Percentiles rank a stretch among this genome's conserved stretches.
phyloP scores from a whole-genome alignment of 2,329 filamentous ascomycete genomes.

The Elsinoe arachidis region DNA sequence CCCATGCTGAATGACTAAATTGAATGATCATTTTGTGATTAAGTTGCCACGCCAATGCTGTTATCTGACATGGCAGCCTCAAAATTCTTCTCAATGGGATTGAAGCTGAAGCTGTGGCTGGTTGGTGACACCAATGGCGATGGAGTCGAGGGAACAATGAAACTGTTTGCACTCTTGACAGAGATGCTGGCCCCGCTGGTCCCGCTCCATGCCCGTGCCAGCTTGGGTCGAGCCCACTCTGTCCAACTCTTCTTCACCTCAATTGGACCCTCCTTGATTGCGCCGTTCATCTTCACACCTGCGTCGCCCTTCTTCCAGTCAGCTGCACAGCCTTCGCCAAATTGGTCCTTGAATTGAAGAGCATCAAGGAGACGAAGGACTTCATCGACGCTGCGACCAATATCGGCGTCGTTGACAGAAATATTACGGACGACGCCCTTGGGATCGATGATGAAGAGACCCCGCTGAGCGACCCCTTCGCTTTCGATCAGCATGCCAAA shows the following conservation, averaged over 20 bases:
- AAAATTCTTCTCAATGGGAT: conserved; percentile 22
- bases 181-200: conserved; percentile 8
- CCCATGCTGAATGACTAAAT: background rate
- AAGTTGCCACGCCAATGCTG: conserved; percentile 20
- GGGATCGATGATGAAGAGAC: conserved; percentile 59
- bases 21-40: background rate
- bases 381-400: conserved; percentile 57
- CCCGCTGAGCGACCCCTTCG: conserved; percentile 54
- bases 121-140: conserved; percentile 22
- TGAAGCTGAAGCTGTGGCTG: conserved; percentile 12
- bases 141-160: background rate
- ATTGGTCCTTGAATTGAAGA: conserved; percentile 38
- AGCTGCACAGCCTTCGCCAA: conserved; percentile 31
- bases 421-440: conserved; percentile 52
- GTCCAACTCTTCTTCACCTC: conserved; percentile 26
- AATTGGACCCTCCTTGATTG: conserved; percentile 21
- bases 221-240: conserved; percentile 27
- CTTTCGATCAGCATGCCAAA: conserved; percentile 59
- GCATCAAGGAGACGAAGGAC: conserved; percentile 49
- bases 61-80: conserved; percentile 23
- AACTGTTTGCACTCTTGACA: conserved; percentile 4
- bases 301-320: conserved; percentile 28
- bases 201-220: conserved; percentile 24
- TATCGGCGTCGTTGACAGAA: conserved; percentile 57
- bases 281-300: conserved; percentile 21